Evolutionary conservation across 257 asterid genomes (phyloP), one percentile per base, ranked within the genome.

Genomic region (Salvia rosmarinus): DNA sequence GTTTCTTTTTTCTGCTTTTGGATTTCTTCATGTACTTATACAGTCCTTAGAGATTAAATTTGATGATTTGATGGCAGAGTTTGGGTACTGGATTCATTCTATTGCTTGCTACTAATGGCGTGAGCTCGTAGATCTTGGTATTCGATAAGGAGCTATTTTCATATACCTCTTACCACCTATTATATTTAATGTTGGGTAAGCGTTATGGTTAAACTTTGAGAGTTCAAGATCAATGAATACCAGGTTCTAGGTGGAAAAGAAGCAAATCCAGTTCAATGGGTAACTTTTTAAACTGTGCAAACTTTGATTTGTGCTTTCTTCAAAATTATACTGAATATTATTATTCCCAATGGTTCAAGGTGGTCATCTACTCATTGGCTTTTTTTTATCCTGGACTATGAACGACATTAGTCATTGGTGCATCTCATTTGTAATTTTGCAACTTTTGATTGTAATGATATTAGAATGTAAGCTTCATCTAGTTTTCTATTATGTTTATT

Each of bases 121-220:
- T 59, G 65, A 84, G 85, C 74, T 92, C 98, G 0, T 73, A 81
- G 21, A 16, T 88, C 12, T 64, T 89, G 73, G 88, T 66, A 59
- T 92, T 92, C 78, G 54, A 88, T 11, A 95, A 84, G 71, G 84
- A 85, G 14, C 83, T 92, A 88, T 91, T 77, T 91, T 91, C 60
- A 86, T 83, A 39, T 91, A 88, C 81, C 81, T 92, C 55, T 78
- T 92, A 39, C 98, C 98, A 9, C 96, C 98, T 30, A 88, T 91
- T 74, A 89, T 92, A 60, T 92, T 89, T 52, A 89, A 89, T 81
- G 96, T 90, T 4, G 98, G 96, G 96, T 67, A 25, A 44, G 28
- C 57, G 40, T 9, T 43, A 10, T 68, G 44, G 25, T 28, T 23
- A 5, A 17, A 54, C 9, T n/a, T 74, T 6, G 3, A 34, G 64